These are phyloP conservation scores for Apiotrichum brassicae DNA, from an alignment of 1,284 basidiomycete species.

Conservation along the genomic window DNA sequence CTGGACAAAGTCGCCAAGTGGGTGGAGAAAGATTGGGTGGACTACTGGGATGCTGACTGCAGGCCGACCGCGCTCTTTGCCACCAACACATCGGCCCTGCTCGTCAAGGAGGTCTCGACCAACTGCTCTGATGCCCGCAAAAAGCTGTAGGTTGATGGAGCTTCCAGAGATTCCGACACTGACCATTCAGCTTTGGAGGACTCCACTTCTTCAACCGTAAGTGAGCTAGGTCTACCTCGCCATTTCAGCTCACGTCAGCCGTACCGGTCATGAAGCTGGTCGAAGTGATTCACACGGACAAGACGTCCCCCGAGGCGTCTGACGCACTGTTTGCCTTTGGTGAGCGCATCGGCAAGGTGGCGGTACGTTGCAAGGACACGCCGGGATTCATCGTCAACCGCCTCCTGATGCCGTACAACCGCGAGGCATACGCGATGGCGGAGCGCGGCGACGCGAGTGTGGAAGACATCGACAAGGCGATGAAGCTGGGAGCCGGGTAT, in stretches of 20 bases:
- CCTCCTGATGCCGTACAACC: slow-evolving; percentile 52
- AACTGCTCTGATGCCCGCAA: slow-evolving; percentile 37
- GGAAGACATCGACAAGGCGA: slow-evolving; percentile 55
- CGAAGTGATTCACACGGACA: slow-evolving; percentile 51
- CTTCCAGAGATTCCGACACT: not conserved
- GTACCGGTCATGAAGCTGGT: slow-evolving; percentile 55
- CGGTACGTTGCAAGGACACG: slow-evolving; percentile 54
- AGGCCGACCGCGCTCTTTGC: slow-evolving; percentile 48
- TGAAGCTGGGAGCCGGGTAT: slow-evolving; percentile 56
- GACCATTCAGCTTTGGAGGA: slow-evolving; percentile 48
- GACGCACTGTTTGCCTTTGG: slow-evolving; percentile 50
- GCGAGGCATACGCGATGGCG: slow-evolving; percentile 54
- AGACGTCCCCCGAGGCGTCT: slow-evolving; percentile 50
- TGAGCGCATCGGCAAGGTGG: slow-evolving; percentile 51
- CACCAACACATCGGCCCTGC: slow-evolving; percentile 53
- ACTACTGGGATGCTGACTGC: not conserved
- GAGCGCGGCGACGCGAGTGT: slow-evolving; percentile 55
- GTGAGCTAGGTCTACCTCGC: slow-evolving; percentile 1
- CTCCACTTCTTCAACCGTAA: slow-evolving; percentile 54
- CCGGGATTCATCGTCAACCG: slow-evolving; percentile 54
- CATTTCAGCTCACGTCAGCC: slow-evolving; percentile 11
- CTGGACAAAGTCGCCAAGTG: slow-evolving; percentile 51
- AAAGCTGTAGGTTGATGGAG: slow-evolving; percentile 20
- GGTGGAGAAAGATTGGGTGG: slow-evolving; percentile 3
- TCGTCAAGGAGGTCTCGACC: slow-evolving; percentile 51